phyloP scores from a whole-genome alignment of 768 basidiomycete species.

The Pluteus cervinus region DNA sequence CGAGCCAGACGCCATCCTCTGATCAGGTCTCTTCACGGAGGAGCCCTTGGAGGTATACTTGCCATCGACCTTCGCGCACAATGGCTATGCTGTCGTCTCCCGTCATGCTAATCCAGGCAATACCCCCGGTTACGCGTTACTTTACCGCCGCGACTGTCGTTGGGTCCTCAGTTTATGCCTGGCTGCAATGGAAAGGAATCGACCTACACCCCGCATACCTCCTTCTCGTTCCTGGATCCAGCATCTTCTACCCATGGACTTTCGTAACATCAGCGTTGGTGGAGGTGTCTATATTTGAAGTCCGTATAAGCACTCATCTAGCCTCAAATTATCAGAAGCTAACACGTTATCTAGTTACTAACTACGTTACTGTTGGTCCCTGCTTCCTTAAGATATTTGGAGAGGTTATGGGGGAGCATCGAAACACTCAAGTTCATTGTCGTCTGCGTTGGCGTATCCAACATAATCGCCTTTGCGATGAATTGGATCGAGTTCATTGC shows the following conservation, averaged over 20 bases:
- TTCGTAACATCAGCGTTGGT: conserved; percentile 85
- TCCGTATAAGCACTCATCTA: conserved; percentile 29
- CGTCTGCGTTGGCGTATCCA: conserved; percentile 72
- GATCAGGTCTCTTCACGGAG: too few relatives aligned
- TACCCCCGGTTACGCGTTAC: conserved; percentile 74
- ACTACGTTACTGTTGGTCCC: conserved; percentile 74
- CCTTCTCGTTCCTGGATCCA: conserved; percentile 74
- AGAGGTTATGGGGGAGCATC: conserved; percentile 87
- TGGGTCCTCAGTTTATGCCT: conserved; percentile 55
- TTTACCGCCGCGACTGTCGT: conserved; percentile 60
- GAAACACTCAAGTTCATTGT: conserved; percentile 85
- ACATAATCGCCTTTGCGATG: conserved; percentile 82
- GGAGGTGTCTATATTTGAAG: conserved; percentile 81
- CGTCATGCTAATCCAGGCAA: conserved; percentile 58
- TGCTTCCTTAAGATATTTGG: conserved; percentile 82
- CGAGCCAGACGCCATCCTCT: too few relatives aligned
- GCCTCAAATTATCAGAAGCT: conserved; percentile 6
- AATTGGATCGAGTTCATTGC: conserved; percentile 83
- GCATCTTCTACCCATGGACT: conserved; percentile 88
- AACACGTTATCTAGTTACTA: conserved; percentile 57
- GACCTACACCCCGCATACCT: conserved; percentile 47
- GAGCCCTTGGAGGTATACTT: conserved; percentile 9
- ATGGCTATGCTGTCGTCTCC: conserved; percentile 81
- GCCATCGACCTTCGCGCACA: conserved; percentile 11
- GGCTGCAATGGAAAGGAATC: conserved; percentile 51